phyloP scores from a whole-genome alignment of 805 yeast genomes.

The Wickerhamomyces ciferrii region DNA sequence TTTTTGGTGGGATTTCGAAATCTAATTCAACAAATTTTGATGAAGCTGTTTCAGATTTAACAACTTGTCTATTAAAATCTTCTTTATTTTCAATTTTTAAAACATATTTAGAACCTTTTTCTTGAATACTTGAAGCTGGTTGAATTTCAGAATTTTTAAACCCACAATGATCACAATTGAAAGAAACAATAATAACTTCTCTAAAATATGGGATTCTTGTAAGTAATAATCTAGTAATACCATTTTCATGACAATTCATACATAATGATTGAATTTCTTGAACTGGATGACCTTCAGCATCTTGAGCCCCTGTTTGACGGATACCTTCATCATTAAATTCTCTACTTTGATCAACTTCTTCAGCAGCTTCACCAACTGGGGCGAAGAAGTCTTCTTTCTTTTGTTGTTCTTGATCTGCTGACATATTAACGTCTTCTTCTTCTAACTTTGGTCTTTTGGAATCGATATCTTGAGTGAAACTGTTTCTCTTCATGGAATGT shows the following conservation, averaged over 20 bases:
- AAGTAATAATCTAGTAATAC: slow-evolving; percentile 75
- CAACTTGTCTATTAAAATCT: slow-evolving; percentile 87
- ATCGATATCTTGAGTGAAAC: background rate
- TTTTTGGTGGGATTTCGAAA: slow-evolving; percentile 90
- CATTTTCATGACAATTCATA: slow-evolving; percentile 90
- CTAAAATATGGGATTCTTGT: slow-evolving; percentile 90
- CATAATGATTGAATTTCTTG: slow-evolving; percentile 94
- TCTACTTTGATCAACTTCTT: slow-evolving; percentile 28
- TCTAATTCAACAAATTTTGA: slow-evolving; percentile 81
- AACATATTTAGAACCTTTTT: slow-evolving; percentile 73
- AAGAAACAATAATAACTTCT: slow-evolving; percentile 90
- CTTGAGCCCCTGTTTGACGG: slow-evolving; percentile 68
- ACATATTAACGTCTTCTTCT: slow-evolving; percentile 3
- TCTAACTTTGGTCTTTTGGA: slow-evolving; percentile 11
- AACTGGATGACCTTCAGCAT: slow-evolving; percentile 87
- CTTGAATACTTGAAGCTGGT: slow-evolving; percentile 91
- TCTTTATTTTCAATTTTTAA: slow-evolving; percentile 60
- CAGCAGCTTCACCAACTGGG: slow-evolving; percentile 58
- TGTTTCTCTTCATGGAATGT: background rate
- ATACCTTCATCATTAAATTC: slow-evolving; percentile 29
- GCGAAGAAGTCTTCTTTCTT: slow-evolving; percentile 41
- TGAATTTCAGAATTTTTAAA: slow-evolving; percentile 89
- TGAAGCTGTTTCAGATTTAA: slow-evolving; percentile 82
- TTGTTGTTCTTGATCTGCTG: slow-evolving; percentile 10
- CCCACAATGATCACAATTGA: slow-evolving; percentile 93